Percentiles rank a stretch among this genome's conserved stretches.
Conservation (phyloP, 2,329 filamentous ascomycete genomes). For the Epicoccum nigrum region DNA sequence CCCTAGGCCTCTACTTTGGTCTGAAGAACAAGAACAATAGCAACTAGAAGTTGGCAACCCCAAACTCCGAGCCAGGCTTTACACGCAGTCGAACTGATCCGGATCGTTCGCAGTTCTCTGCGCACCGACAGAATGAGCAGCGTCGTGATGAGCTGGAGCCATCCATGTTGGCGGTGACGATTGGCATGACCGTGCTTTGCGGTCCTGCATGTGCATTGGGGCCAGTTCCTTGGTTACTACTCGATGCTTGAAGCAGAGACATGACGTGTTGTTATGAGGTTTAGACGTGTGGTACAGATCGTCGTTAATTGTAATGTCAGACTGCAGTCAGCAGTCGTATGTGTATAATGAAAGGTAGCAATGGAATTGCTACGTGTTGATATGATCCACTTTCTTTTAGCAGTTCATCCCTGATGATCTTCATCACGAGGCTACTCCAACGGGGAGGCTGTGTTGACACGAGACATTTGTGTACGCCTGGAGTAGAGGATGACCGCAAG, state of each 20-base stretch:
- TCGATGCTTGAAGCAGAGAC: neutral
- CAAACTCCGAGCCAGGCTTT: neutral
- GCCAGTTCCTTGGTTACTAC: neutral
- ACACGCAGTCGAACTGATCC: neutral
- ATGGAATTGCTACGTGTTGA: slow-evolving; percentile 2
- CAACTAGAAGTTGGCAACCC: neutral
- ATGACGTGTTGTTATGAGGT: slow-evolving; percentile 2
- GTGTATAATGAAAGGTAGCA: slow-evolving; percentile 18
- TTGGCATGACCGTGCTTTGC: neutral
- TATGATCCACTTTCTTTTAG: neutral
- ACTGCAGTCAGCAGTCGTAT: slow-evolving; percentile 12
- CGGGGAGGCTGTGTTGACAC: slow-evolving; percentile 12
- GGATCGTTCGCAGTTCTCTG: neutral
- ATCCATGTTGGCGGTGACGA: neutral
- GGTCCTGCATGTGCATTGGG: slow-evolving; percentile 1
- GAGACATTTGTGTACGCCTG: slow-evolving; percentile 1
- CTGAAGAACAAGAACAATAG: slow-evolving; percentile 23
- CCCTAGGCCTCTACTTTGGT: slow-evolving; percentile 58
- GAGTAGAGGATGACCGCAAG: neutral
- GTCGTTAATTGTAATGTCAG: slow-evolving; percentile 18
- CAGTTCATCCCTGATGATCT: neutral
- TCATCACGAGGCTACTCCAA: neutral
- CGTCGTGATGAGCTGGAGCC: neutral
- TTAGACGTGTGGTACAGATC: slow-evolving; percentile 11
- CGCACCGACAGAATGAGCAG: neutral